Base-by-base conservation (phyloP, 805 yeast genomes). In the Kodamaea neixiangensis region DNA sequence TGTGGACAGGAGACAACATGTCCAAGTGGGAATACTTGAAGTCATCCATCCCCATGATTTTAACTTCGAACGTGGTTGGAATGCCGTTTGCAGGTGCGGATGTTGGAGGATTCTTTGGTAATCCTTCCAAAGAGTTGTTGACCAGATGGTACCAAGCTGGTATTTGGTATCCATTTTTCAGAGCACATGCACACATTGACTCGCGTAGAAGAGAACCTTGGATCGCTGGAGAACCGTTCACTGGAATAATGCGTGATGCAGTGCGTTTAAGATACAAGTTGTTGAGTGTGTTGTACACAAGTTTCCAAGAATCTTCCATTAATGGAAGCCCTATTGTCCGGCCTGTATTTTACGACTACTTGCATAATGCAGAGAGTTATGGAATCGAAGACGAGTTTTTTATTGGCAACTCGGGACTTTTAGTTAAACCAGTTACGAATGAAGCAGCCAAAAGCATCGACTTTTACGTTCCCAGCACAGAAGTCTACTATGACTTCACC, bases 1-100 rank as follows among this genome's bases (percentile, higher is more conserved):
- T 88, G 82, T 94, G 99, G 99, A 90, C 97, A 0, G 99, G 99
- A 42, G 99, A 94, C 66, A 94, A 93, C 66, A 86, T 82, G 79
- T 89, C 97, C 2, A 85, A 79, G 57, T 94, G 99, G 99, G 94
- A 86, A 55, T 87, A 90, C 61, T 75, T 94, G 54, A 76, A 79
- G 58, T 77, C 81, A 4, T 89, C 97, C 0, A 78, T 90, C 42
- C 97, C 98, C 5, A 92, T 91, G 97, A 67, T 89, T 13, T 73
- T 94, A 52, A 88, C 96, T 2, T 79, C 85, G 56, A 90, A 91
- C 44, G 72, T 89, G 22, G 89, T 82, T 1, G 96, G 96, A 7
- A 85, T 83, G 83, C 97, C 97, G 25, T 93, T 92, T 70, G 79
- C 87, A 5, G 99, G 99, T 7, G 93, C 97, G 7, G 99, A 94